These are phyloP conservation scores for Echinosophora koreensis DNA, from an alignment of 306 rosid species.

Conservation along the genomic window DNA sequence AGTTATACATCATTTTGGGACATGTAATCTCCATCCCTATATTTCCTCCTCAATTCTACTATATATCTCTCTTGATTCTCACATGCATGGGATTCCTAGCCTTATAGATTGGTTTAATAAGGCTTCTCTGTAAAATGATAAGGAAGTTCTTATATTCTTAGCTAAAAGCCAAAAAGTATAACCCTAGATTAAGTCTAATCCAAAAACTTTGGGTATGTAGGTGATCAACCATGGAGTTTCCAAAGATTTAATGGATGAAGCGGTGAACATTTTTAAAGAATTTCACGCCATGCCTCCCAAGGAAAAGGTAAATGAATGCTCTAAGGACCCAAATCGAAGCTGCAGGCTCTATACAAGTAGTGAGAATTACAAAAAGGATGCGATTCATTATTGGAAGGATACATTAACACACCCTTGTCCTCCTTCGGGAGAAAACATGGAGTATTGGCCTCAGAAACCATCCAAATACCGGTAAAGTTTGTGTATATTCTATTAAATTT, in stretches of 20 bases:
- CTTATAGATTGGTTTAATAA: neutral
- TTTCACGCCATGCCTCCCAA: slow-evolving; percentile 67
- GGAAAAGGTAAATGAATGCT: slow-evolving; percentile 70
- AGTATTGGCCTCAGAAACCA: slow-evolving; percentile 83
- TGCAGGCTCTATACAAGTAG: slow-evolving; percentile 74
- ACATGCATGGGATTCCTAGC: neutral
- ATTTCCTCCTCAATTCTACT: neutral
- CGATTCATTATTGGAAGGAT: slow-evolving; percentile 74
- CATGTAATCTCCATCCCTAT: no score
- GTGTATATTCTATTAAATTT: neutral
- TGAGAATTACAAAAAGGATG: slow-evolving; percentile 55
- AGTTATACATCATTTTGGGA: no score
- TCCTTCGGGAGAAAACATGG: slow-evolving; percentile 55
- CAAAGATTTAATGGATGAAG: slow-evolving; percentile 51
- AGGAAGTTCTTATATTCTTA: neutral
- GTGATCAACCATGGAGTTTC: slow-evolving; percentile 80
- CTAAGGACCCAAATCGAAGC: slow-evolving; percentile 60
- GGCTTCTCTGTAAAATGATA: neutral
- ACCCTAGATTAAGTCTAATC: neutral
- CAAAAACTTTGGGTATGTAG: slow-evolving; percentile 36
- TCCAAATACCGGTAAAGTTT: slow-evolving; percentile 45
- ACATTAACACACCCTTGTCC: slow-evolving; percentile 68
- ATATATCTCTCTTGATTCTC: neutral
- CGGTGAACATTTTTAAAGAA: slow-evolving; percentile 58
- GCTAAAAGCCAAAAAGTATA: neutral